Percentiles rank a stretch among this genome's conserved stretches.
Conservation (phyloP, 2,329 filamentous ascomycete species). For the Fusarium xyrophilum region DNA sequence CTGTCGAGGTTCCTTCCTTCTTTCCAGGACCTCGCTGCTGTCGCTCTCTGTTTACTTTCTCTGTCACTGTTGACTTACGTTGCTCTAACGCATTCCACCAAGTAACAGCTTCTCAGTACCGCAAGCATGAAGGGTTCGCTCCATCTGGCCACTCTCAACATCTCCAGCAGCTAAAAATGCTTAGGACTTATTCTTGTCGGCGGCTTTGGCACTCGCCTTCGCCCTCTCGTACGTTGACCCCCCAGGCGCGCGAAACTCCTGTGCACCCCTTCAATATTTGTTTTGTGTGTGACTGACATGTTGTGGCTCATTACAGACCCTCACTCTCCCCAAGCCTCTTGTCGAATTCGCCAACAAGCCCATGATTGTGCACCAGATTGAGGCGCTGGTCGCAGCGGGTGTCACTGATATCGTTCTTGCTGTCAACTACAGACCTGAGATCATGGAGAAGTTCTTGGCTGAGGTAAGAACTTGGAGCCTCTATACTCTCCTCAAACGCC, state of each 20-base stretch:
- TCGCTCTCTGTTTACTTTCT: slow-evolving; percentile 36
- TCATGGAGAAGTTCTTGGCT: slow-evolving; percentile 93
- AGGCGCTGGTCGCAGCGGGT: slow-evolving; percentile 89
- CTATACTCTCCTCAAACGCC: background rate
- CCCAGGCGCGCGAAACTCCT: slow-evolving; percentile 19
- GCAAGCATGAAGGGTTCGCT: slow-evolving; percentile 50
- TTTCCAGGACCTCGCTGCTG: slow-evolving; percentile 34
- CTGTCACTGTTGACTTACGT: slow-evolving; percentile 23
- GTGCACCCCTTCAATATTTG: slow-evolving; percentile 9
- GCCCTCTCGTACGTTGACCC: slow-evolving; percentile 80
- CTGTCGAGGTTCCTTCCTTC: slow-evolving; percentile 37
- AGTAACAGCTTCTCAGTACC: slow-evolving; percentile 31
- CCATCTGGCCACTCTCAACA: background rate
- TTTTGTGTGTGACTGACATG: slow-evolving; percentile 32
- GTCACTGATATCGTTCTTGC: slow-evolving; percentile 98
- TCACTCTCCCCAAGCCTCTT: slow-evolving; percentile 95
- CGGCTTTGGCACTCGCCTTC: slow-evolving; percentile 97
- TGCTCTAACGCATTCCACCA: slow-evolving; percentile 29
- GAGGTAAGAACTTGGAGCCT: slow-evolving; percentile 64
- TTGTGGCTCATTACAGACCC: slow-evolving; percentile 66
- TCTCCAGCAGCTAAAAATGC: slow-evolving; percentile 28
- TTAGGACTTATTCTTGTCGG: slow-evolving; percentile 97
- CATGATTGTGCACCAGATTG: slow-evolving; percentile 98
- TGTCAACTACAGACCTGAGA: slow-evolving; percentile 97
- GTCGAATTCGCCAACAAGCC: slow-evolving; percentile 99